These are phyloP conservation scores for Aspergillus sp. DNA, from an alignment of 2,329 filamentous ascomycete species.

Conservation along the genomic window DNA sequence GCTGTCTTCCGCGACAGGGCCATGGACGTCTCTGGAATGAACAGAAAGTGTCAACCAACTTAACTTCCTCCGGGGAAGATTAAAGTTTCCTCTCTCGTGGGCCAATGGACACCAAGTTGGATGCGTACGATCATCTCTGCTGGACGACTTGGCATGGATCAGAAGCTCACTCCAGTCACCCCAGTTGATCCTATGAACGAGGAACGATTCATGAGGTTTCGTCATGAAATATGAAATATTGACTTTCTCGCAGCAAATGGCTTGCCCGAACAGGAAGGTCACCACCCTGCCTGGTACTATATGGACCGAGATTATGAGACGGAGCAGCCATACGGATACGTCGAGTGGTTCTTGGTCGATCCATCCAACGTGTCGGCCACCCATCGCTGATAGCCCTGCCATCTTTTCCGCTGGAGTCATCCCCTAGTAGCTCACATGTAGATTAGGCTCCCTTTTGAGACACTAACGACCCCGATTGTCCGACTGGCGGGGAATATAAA, in stretches of 20 bases:
- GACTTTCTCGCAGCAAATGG: slow-evolving; percentile 1
- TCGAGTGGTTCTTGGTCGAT: slow-evolving; percentile 8
- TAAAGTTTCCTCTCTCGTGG: neutral
- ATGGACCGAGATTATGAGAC: neutral
- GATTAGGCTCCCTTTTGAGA: too few species aligned
- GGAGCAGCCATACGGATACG: neutral
- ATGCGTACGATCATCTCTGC: neutral
- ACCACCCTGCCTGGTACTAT: neutral
- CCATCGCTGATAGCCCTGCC: slow-evolving; percentile 6
- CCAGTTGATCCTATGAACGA: neutral
- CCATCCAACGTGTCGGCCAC: slow-evolving; percentile 5
- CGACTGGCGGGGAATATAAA: neutral
- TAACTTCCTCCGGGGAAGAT: neutral
- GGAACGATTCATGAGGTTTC: neutral
- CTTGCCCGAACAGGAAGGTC: slow-evolving; percentile 3
- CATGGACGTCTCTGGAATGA: neutral
- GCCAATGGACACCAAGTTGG: neutral
- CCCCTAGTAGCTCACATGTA: slow-evolving; percentile 7
- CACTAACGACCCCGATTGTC: neutral
- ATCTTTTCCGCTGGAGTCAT: slow-evolving; percentile 3
- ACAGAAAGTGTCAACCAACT: neutral
- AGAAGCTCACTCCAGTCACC: neutral
- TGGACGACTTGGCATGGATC: neutral
- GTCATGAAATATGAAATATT: neutral
- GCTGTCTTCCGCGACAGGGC: neutral